A percentile compares a stretch with the other conserved stretches of the same genome.
Conservation (phyloP, 106 monocot genomes). For the Allium cepa region DNA sequence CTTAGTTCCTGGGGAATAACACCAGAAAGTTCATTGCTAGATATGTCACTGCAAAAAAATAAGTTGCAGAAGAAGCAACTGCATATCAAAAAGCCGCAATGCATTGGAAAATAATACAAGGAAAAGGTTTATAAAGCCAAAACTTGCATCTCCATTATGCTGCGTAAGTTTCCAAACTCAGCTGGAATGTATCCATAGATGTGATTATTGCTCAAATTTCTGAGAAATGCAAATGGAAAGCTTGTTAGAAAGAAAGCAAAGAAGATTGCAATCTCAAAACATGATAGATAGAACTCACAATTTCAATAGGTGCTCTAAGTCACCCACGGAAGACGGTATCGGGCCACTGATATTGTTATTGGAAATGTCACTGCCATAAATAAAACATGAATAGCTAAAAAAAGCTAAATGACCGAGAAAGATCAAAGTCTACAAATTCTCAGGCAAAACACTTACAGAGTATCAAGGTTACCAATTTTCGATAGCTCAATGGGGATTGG, state of each 20-base stretch:
- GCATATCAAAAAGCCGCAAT: background rate
- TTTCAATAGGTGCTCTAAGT: conserved; percentile 92
- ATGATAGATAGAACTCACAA: conserved; percentile 30
- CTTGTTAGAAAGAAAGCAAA: background rate
- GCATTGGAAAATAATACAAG: background rate
- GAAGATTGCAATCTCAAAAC: background rate
- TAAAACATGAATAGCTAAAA: background rate
- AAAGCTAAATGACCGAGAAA: too few relatives aligned
- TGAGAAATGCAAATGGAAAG: conserved; percentile 5
- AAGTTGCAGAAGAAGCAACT: background rate
- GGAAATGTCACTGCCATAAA: conserved; percentile 64
- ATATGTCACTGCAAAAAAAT: conserved; percentile 59
- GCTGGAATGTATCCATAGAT: conserved; percentile 65
- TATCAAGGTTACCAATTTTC: conserved; percentile 81
- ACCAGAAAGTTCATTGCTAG: conserved; percentile 59
- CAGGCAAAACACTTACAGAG: conserved; percentile 46
- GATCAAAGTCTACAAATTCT: too few relatives aligned
- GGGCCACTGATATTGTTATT: conserved; percentile 61
- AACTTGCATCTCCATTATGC: conserved; percentile 83
- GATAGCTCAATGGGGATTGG: conserved; percentile 80
- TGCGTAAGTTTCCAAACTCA: conserved; percentile 90
- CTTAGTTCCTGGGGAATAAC: conserved; percentile 76
- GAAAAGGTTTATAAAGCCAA: too few relatives aligned
- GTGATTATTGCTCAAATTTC: conserved; percentile 83
- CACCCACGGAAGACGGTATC: conserved; percentile 82